phyloP scores from a whole-genome alignment of 2,329 filamentous ascomycete species.

The Pyrenochaeta sp. region DNA sequence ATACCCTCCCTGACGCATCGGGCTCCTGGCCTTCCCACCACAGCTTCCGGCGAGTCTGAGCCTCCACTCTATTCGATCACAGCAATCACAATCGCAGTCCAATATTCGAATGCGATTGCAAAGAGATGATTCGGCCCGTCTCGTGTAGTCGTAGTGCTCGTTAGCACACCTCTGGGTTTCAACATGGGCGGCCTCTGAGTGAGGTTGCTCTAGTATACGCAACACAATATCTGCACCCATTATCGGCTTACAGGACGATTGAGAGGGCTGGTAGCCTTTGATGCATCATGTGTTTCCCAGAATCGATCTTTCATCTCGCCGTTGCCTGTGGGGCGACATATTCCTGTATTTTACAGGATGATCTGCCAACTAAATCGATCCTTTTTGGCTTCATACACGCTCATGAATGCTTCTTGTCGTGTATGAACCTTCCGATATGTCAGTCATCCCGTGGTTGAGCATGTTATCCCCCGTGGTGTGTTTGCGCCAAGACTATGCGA shows the following conservation, averaged over 20 bases:
- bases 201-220: conserved; percentile 1
- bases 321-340: background rate
- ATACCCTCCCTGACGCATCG: conserved; percentile 15
- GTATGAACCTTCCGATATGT: no score
- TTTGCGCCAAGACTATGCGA: no score
- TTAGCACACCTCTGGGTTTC: conserved; percentile 15
- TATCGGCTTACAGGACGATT: background rate
- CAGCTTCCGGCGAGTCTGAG: conserved; percentile 6
- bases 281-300: conserved; percentile 6
- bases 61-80: background rate
- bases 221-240: background rate
- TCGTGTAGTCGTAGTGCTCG: background rate
- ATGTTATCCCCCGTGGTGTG: no score
- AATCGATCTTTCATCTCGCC: conserved; percentile 3
- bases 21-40: conserved; percentile 13
- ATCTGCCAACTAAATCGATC: no score
- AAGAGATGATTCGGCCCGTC: background rate
- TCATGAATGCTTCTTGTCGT: no score
- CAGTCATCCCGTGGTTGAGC: no score
- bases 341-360: background rate
- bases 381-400: no score
- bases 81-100: background rate
- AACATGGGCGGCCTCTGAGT: conserved; percentile 4
- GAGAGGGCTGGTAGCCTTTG: background rate
- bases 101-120: background rate